Conservation (phyloP, 768 basidiomycete genomes). For the Boletus bicolor region DNA sequence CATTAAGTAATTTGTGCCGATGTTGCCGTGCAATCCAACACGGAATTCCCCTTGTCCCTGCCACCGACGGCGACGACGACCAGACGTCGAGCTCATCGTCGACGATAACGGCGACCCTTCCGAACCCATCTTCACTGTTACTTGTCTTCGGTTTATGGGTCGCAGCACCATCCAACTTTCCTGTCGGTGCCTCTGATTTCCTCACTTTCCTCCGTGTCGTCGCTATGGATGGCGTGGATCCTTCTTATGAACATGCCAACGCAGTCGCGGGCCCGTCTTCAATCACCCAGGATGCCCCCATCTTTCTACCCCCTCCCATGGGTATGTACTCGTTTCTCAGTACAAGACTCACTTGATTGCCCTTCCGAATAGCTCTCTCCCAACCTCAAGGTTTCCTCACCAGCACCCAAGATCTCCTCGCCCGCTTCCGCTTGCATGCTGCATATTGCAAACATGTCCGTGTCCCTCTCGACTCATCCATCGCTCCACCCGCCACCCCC, state of each 20-base stretch:
- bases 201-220: slow-evolving; percentile 13
- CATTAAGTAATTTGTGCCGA: slow-evolving; percentile 33
- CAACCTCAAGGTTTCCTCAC: slow-evolving; percentile 46
- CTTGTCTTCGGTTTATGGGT: slow-evolving; percentile 17
- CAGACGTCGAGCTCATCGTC: slow-evolving; percentile 28
- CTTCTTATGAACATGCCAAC: slow-evolving; percentile 38
- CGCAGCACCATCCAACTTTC: slow-evolving; percentile 1
- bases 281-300: slow-evolving; percentile 19
- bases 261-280: slow-evolving; percentile 65
- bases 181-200: slow-evolving; percentile 27
- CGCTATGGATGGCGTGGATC: slow-evolving; percentile 31
- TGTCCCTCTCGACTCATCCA: slow-evolving; percentile 35
- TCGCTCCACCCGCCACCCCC: slow-evolving; percentile 27
- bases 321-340: slow-evolving; percentile 26
- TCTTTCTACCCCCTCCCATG: slow-evolving; percentile 32
- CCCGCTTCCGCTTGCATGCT: slow-evolving; percentile 63
- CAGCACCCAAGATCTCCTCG: slow-evolving; percentile 78
- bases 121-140: not conserved
- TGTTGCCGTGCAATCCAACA: slow-evolving; percentile 31
- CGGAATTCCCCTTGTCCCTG: slow-evolving; percentile 36
- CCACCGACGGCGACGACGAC: slow-evolving; percentile 32
- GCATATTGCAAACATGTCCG: slow-evolving; percentile 84
- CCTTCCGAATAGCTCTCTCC: slow-evolving; percentile 26
- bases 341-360: slow-evolving; percentile 11
- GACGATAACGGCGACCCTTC: slow-evolving; percentile 25